Percentiles rank a stretch among this genome's conserved stretches.
Evolutionary conservation across 2,329 filamentous ascomycete species (phyloP).

Genomic region (Hyphodiscus sp.): DNA sequence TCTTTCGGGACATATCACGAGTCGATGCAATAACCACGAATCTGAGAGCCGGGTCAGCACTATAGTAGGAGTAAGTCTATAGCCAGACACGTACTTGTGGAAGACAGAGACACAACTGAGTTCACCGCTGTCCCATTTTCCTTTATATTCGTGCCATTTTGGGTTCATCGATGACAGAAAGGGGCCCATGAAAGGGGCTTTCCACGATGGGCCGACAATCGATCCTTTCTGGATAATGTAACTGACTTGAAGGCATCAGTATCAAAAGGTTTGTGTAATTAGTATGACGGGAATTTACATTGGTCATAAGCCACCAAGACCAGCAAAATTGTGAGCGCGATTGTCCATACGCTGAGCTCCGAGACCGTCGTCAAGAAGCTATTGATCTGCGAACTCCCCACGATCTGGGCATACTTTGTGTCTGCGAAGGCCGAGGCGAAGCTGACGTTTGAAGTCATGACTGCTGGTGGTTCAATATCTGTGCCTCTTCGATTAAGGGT

Average conservation of each 20-base stretch:
- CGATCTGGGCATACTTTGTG: conserved; percentile 23
- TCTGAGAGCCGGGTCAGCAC: conserved; percentile 38
- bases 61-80: neutral
- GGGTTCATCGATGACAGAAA: conserved; percentile 90
- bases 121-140: conserved; percentile 85
- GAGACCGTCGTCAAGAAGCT: conserved; percentile 17
- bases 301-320: conserved; percentile 81
- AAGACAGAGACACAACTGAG: conserved; percentile 98
- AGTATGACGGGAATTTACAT: conserved; percentile 49
- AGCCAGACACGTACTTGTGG: conserved; percentile 70
- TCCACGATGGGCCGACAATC: conserved; percentile 68
- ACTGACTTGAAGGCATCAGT: conserved; percentile 47
- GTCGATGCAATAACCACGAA: conserved; percentile 96
- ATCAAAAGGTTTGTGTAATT: neutral
- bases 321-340: conserved; percentile 64
- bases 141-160: conserved; percentile 84
- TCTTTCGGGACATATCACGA: conserved; percentile 91
- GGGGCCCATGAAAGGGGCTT: conserved; percentile 86
- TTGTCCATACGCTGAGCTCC: conserved; percentile 50
- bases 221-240: conserved; percentile 70
- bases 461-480: neutral
- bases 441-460: conserved; percentile 21
- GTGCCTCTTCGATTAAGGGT: conserved; percentile 9
- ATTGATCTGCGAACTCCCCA: conserved; percentile 22
- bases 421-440: conserved; percentile 29